phyloP scores from a whole-genome alignment of 2,329 filamentous ascomycete genomes.

The Metarhizium sp. region DNA sequence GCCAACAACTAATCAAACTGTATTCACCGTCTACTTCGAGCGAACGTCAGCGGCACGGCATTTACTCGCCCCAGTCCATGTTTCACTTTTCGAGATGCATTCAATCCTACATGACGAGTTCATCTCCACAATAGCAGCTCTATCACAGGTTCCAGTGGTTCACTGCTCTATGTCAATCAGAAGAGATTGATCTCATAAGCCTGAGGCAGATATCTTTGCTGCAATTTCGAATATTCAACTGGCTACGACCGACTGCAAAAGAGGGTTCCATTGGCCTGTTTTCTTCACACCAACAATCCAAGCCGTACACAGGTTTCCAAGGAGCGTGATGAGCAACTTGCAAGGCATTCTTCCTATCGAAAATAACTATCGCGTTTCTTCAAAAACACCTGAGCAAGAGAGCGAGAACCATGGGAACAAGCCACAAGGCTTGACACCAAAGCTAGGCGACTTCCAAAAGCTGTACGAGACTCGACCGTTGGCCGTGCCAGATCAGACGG shows the following conservation, averaged over 20 bases:
- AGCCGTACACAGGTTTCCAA: neutral
- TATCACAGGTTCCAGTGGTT: neutral
- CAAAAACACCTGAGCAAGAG: neutral
- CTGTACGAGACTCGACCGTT: neutral
- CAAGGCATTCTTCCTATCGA: neutral
- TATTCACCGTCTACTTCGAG: too few relatives aligned
- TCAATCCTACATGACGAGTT: neutral
- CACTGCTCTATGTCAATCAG: neutral
- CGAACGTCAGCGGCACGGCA: too few relatives aligned
- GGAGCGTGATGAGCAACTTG: neutral
- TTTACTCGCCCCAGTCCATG: too few relatives aligned
- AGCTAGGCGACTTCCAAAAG: constrained; percentile 7
- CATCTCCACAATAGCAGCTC: neutral
- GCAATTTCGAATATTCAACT: too few relatives aligned
- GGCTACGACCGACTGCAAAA: neutral
- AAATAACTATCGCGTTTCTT: neutral
- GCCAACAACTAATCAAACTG: too few relatives aligned
- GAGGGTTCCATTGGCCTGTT: neutral
- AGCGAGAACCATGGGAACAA: neutral
- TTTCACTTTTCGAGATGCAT: neutral
- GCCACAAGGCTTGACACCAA: neutral
- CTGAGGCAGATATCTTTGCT: neutral
- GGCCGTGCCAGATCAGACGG: neutral
- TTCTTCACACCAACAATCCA: neutral
- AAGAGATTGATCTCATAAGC: neutral